Evolutionary conservation across 163 green algal species (phyloP).

Genomic region (Botryococcus braunii): DNA sequence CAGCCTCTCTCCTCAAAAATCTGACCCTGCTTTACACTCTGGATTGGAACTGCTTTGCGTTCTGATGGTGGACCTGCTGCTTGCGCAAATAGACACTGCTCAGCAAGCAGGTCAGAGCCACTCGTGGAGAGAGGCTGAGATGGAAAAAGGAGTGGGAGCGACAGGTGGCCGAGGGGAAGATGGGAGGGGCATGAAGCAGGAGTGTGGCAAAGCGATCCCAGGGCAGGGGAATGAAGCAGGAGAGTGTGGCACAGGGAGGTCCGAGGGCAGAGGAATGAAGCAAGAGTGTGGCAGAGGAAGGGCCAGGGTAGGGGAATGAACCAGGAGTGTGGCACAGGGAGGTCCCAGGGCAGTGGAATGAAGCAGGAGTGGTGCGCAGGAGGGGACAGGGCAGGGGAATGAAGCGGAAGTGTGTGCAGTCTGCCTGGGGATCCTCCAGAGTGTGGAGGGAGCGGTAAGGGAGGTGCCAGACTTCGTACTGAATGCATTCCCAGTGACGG

Average conservation of each 20-base stretch:
- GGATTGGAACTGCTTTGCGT: too few relatives aligned
- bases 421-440: slow-evolving; percentile 2
- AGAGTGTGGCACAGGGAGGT: background rate
- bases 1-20: background rate
- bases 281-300: background rate
- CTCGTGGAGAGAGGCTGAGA: too few relatives aligned
- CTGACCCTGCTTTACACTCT: too few relatives aligned
- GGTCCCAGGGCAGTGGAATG: background rate
- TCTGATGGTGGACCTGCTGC: too few relatives aligned
- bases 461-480: background rate
- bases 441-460: background rate
- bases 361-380: background rate
- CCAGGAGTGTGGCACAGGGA: background rate
- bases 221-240: background rate
- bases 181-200: background rate
- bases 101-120: too few relatives aligned
- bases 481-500: background rate
- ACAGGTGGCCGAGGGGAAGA: background rate
- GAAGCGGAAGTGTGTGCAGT: background rate
- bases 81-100: too few relatives aligned
- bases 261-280: background rate
- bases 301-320: background rate
- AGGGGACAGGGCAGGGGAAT: background rate
- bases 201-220: background rate
- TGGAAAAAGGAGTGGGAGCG: background rate